Conservation (phyloP, 2,329 filamentous ascomycete genomes). For the Rhynchosporium secalis region DNA sequence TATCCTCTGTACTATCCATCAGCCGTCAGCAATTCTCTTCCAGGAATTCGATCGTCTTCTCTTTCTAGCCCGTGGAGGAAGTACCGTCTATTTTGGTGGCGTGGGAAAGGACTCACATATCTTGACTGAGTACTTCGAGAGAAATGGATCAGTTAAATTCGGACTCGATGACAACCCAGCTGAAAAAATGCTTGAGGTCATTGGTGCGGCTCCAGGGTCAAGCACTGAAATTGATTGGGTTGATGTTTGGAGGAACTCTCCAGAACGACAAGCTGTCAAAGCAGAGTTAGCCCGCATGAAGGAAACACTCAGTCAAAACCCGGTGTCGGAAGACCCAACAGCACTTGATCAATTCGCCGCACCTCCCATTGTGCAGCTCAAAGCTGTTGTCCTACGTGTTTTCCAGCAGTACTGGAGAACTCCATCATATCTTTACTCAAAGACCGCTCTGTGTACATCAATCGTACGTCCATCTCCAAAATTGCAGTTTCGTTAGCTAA, state of each 20-base stretch:
- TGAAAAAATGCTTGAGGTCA: slow-evolving; percentile 71
- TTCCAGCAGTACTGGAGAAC: slow-evolving; percentile 68
- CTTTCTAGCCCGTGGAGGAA: slow-evolving; percentile 74
- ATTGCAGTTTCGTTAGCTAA: slow-evolving; percentile 5
- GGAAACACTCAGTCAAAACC: slow-evolving; percentile 41
- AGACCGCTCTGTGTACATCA: slow-evolving; percentile 33
- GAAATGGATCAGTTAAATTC: slow-evolving; percentile 65
- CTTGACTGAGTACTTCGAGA: slow-evolving; percentile 74
- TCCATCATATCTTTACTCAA: slow-evolving; percentile 55
- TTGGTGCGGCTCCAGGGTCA: slow-evolving; percentile 64
- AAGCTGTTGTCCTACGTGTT: slow-evolving; percentile 55
- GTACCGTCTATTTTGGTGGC: slow-evolving; percentile 79
- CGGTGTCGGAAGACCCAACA: slow-evolving; percentile 31
- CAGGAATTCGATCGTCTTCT: slow-evolving; percentile 83
- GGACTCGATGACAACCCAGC: slow-evolving; percentile 73
- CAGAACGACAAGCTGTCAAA: slow-evolving; percentile 44
- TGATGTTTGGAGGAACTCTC: slow-evolving; percentile 58
- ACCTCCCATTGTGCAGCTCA: slow-evolving; percentile 56
- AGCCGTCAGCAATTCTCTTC: slow-evolving; percentile 94
- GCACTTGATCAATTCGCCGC: slow-evolving; percentile 60
- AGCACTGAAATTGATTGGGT: slow-evolving; percentile 63
- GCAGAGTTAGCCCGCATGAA: slow-evolving; percentile 56
- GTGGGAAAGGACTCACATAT: slow-evolving; percentile 70
- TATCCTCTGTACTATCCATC: slow-evolving; percentile 95
- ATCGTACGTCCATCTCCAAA: slow-evolving; percentile 41